Evolutionary conservation across 345 rosid genomes (phyloP), one percentile per base, ranked within the genome.

Genomic region (Raphanus sativus): DNA sequence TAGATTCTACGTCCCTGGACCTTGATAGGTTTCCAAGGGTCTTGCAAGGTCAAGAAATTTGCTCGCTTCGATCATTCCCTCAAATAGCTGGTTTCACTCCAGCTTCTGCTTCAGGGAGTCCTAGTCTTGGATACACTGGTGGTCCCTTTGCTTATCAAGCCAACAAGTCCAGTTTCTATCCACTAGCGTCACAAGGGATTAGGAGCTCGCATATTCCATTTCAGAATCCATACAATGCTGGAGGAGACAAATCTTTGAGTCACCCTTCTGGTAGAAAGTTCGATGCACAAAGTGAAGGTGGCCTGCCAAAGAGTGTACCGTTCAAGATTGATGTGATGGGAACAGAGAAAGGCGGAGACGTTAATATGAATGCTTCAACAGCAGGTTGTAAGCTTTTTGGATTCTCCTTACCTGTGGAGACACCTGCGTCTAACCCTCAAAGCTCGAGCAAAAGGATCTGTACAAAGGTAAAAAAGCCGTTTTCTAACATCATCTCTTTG

Each of bases 41-140:
- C 96, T 94, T 91, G 94, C 98, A 94, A 89, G 98, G 98, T 94
- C 97, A 90, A 91, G 97, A 94, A 91, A 90, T 90, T 77, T 88
- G 85, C 79, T 85, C 87, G 32, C 81, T 88, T 88, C 85, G 85
- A 70, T 85, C 96, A 72, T 76, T 88, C 48, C 73, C 84, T 2
- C 86, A 52, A 6, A 79, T 87, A 78, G 86, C 86, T 56, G 90
- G 84, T 82, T 79, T 85, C 84, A 84, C 58, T 75, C 76, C 72
- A 71, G 78, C 84, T 11, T 83, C 89, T 62, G 69, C 87, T 70
- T 87, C 89, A 90, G 87, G 85, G 36, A 88, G 79, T 48, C 67
- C 87, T 36, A 83, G 59, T 76, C 74, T 81, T 52, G 81, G 86
- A 75, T 82, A 78, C 81, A 78, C 72, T 82, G 75, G 75, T 77